Conservation (phyloP, 345 rosid species). For the Arabidopsis arenosa region DNA sequence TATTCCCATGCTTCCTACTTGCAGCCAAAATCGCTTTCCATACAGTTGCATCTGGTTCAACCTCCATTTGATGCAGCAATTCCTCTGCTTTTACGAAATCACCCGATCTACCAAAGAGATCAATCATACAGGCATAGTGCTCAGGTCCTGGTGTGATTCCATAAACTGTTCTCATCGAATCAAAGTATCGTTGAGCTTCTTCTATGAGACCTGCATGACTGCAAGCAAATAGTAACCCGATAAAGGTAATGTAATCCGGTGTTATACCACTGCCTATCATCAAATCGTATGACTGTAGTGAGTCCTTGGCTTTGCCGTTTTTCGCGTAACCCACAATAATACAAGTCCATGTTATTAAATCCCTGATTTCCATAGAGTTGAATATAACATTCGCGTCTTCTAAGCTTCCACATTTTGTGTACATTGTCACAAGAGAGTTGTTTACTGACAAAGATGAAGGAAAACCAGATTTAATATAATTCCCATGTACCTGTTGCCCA, state of each 20-base stretch:
- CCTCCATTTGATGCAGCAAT: conserved; percentile 67
- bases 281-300: conserved; percentile 57
- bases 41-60: conserved; percentile 78
- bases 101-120: conserved; percentile 84
- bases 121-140: conserved; percentile 94
- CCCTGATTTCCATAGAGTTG: conserved; percentile 57
- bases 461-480: conserved; percentile 58
- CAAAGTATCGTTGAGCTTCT: conserved; percentile 61
- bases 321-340: conserved; percentile 86
- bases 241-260: conserved; percentile 81
- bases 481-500: conserved; percentile 85
- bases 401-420: conserved; percentile 80
- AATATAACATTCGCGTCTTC: conserved; percentile 68
- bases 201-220: conserved; percentile 81
- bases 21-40: conserved; percentile 87
- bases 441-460: conserved; percentile 67
- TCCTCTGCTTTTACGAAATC: conserved; percentile 68
- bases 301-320: conserved; percentile 80
- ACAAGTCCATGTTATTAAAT: conserved; percentile 89
- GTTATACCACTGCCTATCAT: conserved; percentile 68
- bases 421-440: conserved; percentile 83
- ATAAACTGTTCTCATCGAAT: conserved; percentile 64
- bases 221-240: conserved; percentile 91
- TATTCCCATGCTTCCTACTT: conserved; percentile 70
- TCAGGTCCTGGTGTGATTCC: conserved; percentile 79